Base-by-base conservation (phyloP, 306 rosid genomes). In the Quillaja saponaria region DNA sequence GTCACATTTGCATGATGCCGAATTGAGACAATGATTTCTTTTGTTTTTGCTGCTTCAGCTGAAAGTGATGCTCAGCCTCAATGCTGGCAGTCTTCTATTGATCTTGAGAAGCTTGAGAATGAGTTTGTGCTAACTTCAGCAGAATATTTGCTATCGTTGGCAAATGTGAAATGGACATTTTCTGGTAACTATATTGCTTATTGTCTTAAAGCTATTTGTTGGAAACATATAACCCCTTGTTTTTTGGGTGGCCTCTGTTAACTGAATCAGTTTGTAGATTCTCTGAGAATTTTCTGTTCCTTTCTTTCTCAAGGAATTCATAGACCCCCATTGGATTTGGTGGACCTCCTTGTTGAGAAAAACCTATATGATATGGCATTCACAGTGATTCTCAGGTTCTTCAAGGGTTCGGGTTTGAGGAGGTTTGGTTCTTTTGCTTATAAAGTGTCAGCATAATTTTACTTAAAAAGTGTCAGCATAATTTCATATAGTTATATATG, bases 91-190 rank as follows among this genome's bases (percentile, higher is more conserved):
- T 74, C 76, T 6, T 68, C 78, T 46, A 63, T 88, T 59, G 87
- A 81, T 76, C 72, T 88, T 6, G 85, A 86, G 81, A 80, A 81
- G 69, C 86, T 92, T 49, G 95, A 92, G 79, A 66, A 86, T 13
- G 96, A 92, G 69, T 88, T 71, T 79, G 81, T 86, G 64, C 87
- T 92, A 58, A 78, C 96, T 31, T 88, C 88, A 16, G 96, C 96
- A 34, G 96, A 88, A 74, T 84, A 82, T 82, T 74, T 75, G 74
- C 95, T 92, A 58, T 84, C 94, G 1, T 53, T 84, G 49, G 82
- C 77, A 74, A 82, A 89, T 72, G 80, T 88, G 54, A 86, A 80
- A 64, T 81, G 87, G 87, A 68, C 81, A 66, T 84, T 64, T 71
- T 63, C 87, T 58, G 96, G 98, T 86, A 79, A 86, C 49, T 46